Evolutionary conservation across 2,329 filamentous ascomycete species (phyloP).

Genomic region (Colletotrichum agaves): DNA sequence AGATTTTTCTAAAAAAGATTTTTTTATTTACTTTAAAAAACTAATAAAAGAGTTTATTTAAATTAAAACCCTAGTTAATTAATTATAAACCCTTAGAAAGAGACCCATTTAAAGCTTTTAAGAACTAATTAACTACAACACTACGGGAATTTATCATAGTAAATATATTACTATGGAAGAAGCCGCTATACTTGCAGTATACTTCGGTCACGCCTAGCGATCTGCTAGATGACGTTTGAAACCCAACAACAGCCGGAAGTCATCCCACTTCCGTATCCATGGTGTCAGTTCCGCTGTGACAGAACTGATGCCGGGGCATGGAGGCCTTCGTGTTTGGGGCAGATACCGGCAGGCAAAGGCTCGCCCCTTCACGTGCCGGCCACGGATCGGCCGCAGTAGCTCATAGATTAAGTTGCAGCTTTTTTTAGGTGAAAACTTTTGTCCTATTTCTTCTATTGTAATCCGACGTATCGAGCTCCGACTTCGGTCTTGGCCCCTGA

Average conservation of each 20-base stretch:
- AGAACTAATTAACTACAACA: background rate
- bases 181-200: background rate
- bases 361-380: background rate
- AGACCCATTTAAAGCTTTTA: background rate
- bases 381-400: constrained; percentile 1
- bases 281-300: background rate
- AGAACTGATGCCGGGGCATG: constrained; percentile 4
- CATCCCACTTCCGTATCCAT: constrained; percentile 5
- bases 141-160: background rate
- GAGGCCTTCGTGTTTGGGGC: background rate
- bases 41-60: too few species aligned
- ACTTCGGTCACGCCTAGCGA: background rate
- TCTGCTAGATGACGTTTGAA: background rate
- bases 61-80: too few species aligned
- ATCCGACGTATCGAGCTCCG: background rate
- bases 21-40: too few species aligned
- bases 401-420: constrained; percentile 16
- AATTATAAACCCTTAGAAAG: background rate
- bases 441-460: background rate
- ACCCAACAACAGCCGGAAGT: background rate
- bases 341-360: background rate
- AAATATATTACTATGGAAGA: constrained; percentile 1
- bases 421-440: background rate
- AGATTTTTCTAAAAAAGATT: too few species aligned
- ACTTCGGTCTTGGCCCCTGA: constrained; percentile 10